Evolutionary conservation across 2,329 filamentous ascomycete genomes (phyloP).

Genomic region (Teratosphaeria zuluensis): DNA sequence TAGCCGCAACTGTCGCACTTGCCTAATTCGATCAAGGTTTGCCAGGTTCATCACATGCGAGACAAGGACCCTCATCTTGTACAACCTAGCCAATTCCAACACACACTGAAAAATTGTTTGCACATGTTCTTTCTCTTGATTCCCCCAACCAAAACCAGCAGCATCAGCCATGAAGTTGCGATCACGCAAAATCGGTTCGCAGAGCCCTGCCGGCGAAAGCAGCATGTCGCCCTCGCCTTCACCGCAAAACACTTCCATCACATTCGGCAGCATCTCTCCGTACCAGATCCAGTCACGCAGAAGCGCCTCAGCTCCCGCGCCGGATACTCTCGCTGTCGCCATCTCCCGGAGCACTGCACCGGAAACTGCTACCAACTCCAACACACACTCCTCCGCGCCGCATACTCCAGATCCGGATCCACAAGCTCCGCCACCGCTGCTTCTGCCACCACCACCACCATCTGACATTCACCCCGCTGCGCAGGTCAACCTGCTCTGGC

Average conservation of each 20-base stretch:
- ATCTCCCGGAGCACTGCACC: too few species aligned
- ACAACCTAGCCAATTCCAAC: too few species aligned
- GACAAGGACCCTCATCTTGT: too few species aligned
- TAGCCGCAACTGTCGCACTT: background rate
- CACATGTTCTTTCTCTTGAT: too few species aligned
- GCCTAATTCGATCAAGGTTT: background rate
- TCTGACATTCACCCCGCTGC: background rate
- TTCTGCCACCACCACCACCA: background rate
- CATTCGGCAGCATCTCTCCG: background rate
- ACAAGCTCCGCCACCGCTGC: background rate
- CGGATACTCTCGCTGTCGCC: too few species aligned
- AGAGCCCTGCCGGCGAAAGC: background rate
- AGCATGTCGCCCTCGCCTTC: background rate
- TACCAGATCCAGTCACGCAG: background rate
- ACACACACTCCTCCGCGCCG: background rate
- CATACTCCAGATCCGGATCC: background rate
- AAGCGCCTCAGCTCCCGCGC: background rate
- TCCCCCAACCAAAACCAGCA: background rate
- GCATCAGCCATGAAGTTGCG: background rate
- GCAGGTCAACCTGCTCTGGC: slow-evolving; percentile 1
- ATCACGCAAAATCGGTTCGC: too few species aligned
- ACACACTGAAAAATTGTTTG: too few species aligned
- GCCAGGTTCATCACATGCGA: background rate
- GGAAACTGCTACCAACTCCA: background rate
- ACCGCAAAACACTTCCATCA: background rate